A percentile compares a stretch with the other conserved stretches of the same genome.
Conservation (phyloP, 768 basidiomycete genomes). For the Coprinellus micaceus region DNA sequence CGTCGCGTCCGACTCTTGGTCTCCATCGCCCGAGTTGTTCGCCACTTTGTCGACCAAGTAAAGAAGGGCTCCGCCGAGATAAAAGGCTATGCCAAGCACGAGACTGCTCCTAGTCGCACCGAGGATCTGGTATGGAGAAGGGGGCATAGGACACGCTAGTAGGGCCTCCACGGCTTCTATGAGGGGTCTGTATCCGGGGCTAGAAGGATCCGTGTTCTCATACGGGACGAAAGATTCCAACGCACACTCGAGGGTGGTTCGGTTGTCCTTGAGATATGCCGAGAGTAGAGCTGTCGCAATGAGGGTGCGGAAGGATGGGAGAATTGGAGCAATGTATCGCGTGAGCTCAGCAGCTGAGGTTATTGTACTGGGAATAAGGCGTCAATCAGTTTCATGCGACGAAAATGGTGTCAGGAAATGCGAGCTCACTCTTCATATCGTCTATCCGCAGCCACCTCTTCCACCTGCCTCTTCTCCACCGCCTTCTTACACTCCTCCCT, state of each 20-base stretch:
- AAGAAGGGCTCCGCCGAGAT: too few relatives aligned
- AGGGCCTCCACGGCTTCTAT: not conserved
- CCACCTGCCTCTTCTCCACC: not conserved
- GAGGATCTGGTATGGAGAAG: not conserved
- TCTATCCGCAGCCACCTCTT: not conserved
- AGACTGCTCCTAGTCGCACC: too few relatives aligned
- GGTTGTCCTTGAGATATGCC: not conserved
- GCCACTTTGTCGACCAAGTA: too few relatives aligned
- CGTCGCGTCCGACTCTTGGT: too few relatives aligned
- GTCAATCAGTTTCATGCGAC: not conserved
- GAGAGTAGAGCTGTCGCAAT: not conserved
- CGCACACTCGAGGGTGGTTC: not conserved
- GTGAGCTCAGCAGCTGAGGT: not conserved
- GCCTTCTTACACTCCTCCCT: constrained; percentile 5
- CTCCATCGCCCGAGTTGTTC: too few relatives aligned
- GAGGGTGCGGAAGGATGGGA: not conserved
- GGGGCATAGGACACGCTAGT: not conserved
- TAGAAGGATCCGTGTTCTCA: not conserved
- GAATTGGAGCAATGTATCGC: not conserved
- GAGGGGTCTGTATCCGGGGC: not conserved
- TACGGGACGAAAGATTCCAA: not conserved
- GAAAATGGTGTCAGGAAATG: too few relatives aligned
- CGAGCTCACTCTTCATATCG: not conserved
- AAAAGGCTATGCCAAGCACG: too few relatives aligned
- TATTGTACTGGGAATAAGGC: not conserved